A percentile compares a stretch with the other conserved stretches of the same genome.
phyloP scores from a whole-genome alignment of 441 rosid genomes.

The Daphne laureola region DNA sequence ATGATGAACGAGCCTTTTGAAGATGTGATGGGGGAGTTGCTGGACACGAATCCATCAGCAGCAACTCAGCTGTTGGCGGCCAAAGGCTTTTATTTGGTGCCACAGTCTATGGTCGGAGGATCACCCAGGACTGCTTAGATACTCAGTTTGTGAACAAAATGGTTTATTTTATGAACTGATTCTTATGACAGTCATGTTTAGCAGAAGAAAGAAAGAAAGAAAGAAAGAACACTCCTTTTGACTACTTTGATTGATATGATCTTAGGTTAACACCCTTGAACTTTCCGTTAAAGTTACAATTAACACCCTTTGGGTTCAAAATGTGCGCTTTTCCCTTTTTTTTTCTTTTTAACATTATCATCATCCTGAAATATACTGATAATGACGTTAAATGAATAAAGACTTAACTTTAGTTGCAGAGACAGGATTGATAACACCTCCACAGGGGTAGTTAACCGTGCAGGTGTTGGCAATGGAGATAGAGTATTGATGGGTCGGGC shows the following conservation, averaged over 20 bases:
- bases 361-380: too few species aligned
- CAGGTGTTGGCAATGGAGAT: conserved; percentile 6
- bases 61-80: conserved; percentile 44
- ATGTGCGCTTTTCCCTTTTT: too few species aligned
- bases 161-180: too few species aligned
- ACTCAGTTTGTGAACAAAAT: too few species aligned
- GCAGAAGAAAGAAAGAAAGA: neutral
- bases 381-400: neutral
- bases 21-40: conserved; percentile 38
- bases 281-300: too few species aligned
- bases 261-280: too few species aligned
- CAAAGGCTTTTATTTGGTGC: conserved; percentile 46
- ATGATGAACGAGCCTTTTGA: conserved; percentile 40
- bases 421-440: neutral
- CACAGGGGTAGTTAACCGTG: conserved; percentile 1
- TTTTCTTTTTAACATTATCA: too few species aligned
- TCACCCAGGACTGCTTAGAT: conserved; percentile 10
- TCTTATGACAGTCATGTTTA: neutral
- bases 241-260: neutral
- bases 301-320: too few species aligned
- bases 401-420: neutral
- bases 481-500: conserved; percentile 9
- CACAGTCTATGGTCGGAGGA: conserved; percentile 25
- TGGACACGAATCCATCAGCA: conserved; percentile 34
- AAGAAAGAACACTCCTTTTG: neutral